Evolutionary conservation across 1,284 basidiomycete genomes (phyloP), one percentile per base, ranked within the genome.

Genomic region (Ustilago vetiveriae): DNA sequence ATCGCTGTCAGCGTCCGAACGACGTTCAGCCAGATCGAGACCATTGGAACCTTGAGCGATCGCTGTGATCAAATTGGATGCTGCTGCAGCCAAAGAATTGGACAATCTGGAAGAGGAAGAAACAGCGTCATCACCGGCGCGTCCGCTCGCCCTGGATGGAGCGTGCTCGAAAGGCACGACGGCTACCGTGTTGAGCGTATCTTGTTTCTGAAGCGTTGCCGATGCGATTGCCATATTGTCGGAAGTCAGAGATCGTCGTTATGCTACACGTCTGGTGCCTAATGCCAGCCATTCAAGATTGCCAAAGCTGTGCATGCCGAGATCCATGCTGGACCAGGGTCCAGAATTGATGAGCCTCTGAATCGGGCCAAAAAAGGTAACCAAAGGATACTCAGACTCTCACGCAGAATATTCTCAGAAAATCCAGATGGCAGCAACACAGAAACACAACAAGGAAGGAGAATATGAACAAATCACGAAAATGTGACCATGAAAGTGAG

Each of bases 181-280:
- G 1, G 66, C 66, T 14, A 69, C 59, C 22, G 55, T 69, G 48
- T 55, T 69, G 43, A 63, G 59, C 13, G 46, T 7, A 22, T 54
- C 42, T 0, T 38, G 42, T 1, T 11, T 5, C 5, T 14, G 19
- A 0, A 8, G 11, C 3, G 19, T 8, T 21, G n/a, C 17, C 19
- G 29, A 13, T 8, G 50, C 29, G 22, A 65, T 50, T 0, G 55
- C 47, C 62, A 65, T 65, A 13, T 8, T 36, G 40, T 9, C 35
- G 44, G 27, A 7, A 6, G 6, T 6, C 27, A 13, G 6, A 6
- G n/a, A n/a, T n/a, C n/a, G n/a, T n/a, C n/a, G n/a, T n/a, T n/a
- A n/a, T n/a, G n/a, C n/a, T n/a, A n/a, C n/a, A n/a, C n/a, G n/a
- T n/a, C n/a, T n/a, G n/a, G n/a, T n/a, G n/a, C n/a, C n/a, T n/a